These are phyloP conservation scores for Pisolithus albus DNA, from an alignment of 768 basidiomycete species.

Conservation along the genomic window DNA sequence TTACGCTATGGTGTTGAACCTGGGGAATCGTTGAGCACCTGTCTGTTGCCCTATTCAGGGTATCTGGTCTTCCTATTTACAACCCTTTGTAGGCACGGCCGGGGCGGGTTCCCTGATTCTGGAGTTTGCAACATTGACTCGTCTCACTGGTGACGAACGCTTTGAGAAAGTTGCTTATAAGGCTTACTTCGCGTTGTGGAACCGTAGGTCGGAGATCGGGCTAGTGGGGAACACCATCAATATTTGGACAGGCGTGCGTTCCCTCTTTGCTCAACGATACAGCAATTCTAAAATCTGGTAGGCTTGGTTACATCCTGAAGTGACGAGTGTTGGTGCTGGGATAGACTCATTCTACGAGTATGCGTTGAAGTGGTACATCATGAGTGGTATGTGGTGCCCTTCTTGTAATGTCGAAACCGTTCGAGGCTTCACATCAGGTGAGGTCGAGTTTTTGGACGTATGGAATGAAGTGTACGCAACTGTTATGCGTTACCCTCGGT, in stretches of 20 bases:
- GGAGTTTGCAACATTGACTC: constrained; percentile 89
- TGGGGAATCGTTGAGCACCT: constrained; percentile 80
- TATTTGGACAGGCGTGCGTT: constrained; percentile 68
- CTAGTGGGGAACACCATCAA: constrained; percentile 90
- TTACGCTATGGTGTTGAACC: constrained; percentile 68
- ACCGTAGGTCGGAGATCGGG: constrained; percentile 75
- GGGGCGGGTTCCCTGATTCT: constrained; percentile 90
- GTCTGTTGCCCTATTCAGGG: constrained; percentile 39
- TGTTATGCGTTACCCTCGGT: constrained; percentile 79
- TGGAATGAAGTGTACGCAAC: constrained; percentile 81
- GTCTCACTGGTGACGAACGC: constrained; percentile 81
- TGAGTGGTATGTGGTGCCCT: constrained; percentile 52
- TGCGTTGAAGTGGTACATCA: constrained; percentile 85
- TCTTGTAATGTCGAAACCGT: background rate
- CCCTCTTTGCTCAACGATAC: background rate
- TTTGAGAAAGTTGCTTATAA: constrained; percentile 87
- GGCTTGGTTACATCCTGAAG: constrained; percentile 73
- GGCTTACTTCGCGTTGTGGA: constrained; percentile 94
- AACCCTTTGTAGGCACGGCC: constrained; percentile 58
- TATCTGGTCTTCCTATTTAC: background rate
- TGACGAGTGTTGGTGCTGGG: constrained; percentile 85
- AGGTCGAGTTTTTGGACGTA: constrained; percentile 73
- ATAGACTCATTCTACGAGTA: constrained; percentile 97
- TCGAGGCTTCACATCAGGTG: constrained; percentile 38
- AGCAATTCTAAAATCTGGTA: constrained; percentile 7